Base-by-base conservation (phyloP, 345 rosid species). In the Turnera subulata region DNA sequence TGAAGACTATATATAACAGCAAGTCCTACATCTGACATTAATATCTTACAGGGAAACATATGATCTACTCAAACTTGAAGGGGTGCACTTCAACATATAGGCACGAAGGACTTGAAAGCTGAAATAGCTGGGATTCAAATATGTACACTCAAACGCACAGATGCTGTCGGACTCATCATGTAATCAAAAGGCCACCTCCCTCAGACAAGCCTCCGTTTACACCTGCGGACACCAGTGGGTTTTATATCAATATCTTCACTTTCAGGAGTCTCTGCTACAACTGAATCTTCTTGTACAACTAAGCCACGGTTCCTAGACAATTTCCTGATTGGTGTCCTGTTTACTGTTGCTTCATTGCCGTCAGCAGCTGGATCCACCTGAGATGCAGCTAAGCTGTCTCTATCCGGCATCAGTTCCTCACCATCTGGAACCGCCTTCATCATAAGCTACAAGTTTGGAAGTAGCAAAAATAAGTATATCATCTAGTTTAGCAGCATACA, bases 241-340 rank as follows among this genome's bases (percentile, higher is more conserved):
- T 37, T 46, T 13, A 37, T 13, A 44, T 45, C 24, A 2, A 2
- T 25, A 18, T 46, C 53, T 11, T 35, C 54, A 35, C 23, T 18
- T 16, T 35, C 66, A 21, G 66, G 61, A 3, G 66, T 38, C 37
- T 68, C 73, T 42, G 62, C 91, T 37, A 83, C 81, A 40, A 85
- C 76, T 5, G 83, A 59, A 23, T 86, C 89, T 70, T 92, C 95
- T 71, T 78, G 85, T 18, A 86, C 45, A 51, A 83, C 79, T 67
- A 85, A 56, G 46, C 96, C 99, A 21, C 88, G 82, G 57, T 87
- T 86, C 75, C 97, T 80, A 6, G 84, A 75, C 26, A 87, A 67
- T 65, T 83, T 93, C 70, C 82, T 77, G 69, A 87, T 93, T 6
- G 96, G 97, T n/a, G 96, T 89, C 38, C 81, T n/a, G 74, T 22